Percentiles rank a stretch among this genome's conserved stretches.
Evolutionary conservation across 306 rosid genomes (phyloP).

Genomic region (Clitoria ternatea): DNA sequence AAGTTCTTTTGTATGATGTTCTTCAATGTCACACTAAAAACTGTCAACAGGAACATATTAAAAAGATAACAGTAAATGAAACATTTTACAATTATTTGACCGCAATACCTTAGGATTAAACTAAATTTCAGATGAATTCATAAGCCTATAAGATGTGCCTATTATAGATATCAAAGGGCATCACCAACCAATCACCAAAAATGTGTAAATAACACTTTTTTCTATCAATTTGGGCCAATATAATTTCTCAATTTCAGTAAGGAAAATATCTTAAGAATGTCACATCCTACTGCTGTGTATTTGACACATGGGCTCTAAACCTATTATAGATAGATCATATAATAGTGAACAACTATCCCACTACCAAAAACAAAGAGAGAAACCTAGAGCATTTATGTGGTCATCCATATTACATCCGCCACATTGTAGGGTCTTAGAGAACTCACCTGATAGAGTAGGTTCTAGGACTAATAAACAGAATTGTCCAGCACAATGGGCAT

Average conservation of each 20-base stretch:
- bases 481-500: too few species aligned
- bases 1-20: conserved; percentile 80
- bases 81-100: neutral
- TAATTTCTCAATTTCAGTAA: neutral
- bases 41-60: conserved; percentile 24
- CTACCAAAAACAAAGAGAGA: neutral
- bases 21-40: conserved; percentile 76
- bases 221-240: neutral
- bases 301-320: neutral
- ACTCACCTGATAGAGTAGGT: too few species aligned
- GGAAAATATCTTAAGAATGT: neutral
- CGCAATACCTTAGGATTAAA: neutral
- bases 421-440: too few species aligned
- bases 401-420: too few species aligned
- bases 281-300: conserved; percentile 2
- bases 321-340: neutral
- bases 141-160: neutral
- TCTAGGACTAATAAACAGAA: too few species aligned
- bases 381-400: too few species aligned
- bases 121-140: conserved; percentile 7
- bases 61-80: too few species aligned
- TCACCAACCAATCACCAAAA: conserved; percentile 1
- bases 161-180: neutral
- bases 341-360: conserved; percentile 10
- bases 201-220: neutral